Evolutionary conservation across 768 basidiomycete genomes (phyloP), one percentile per base, ranked within the genome.

Genomic region (Boletus patriciae): DNA sequence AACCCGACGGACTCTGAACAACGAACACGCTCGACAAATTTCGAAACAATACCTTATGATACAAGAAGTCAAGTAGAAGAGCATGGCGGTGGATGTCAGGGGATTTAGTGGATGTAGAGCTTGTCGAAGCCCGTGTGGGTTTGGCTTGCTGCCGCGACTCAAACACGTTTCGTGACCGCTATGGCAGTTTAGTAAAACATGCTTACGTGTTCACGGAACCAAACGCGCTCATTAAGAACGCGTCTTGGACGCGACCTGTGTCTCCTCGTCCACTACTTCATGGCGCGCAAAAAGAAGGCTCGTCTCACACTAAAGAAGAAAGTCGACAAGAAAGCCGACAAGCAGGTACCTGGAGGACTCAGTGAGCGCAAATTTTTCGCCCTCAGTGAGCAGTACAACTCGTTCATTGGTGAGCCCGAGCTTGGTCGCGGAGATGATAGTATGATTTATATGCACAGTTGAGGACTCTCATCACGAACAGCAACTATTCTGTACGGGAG

Each of bases 41-140:
- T 4, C 5, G 9, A 34, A 53, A 23, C 10, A 60, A 46, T 61
- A 78, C 78, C 79, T 78, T 47, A 73, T 70, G 40, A 80, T 36
- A 43, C 74, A 70, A 33, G 76, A 77, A 10, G 72, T 66, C 56
- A 80, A 64, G 68, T 76, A 77, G 62, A 80, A 69, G 23, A 80
- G 55, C 78, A 80, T 80, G 38, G 15, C 29, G 43, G 40, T 50
- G 37, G 37, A 48, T 41, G 46, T 41, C 41, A 54, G 33, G 38
- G 34, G 44, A 52, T 57, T 46, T 44, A 41, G 47, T n/a, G n/a
- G n/a, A 52, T 37, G 60, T 34, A 19, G 51, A 23, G 46, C 31
- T 36, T 23, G 49, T 19, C 29, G 54, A 19, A 33, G 31, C 44
- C 41, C 52, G n/a, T n/a, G 25, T 36, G 48, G 31, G 34, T 31